These are phyloP conservation scores for Candida ponderosae DNA, from an alignment of 805 yeast species.

Conservation along the genomic window DNA sequence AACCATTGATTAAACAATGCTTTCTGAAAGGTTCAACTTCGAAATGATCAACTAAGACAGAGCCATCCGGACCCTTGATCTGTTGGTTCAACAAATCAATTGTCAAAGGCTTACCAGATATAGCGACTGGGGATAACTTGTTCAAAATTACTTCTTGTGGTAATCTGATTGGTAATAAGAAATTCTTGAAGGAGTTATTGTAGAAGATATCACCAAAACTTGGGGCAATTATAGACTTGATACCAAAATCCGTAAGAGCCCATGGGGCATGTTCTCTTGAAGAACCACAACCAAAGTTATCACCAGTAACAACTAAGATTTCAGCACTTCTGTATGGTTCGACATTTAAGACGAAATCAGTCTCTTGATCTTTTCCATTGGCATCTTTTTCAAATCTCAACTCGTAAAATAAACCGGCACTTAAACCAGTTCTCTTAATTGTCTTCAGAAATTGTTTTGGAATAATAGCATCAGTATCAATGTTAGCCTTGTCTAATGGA, in stretches of 20 bases:
- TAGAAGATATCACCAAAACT: slow-evolving; percentile 97
- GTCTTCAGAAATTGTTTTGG: slow-evolving; percentile 98
- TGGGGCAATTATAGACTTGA: slow-evolving; percentile 92
- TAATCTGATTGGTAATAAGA: slow-evolving; percentile 87
- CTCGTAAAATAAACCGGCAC: slow-evolving; percentile 85
- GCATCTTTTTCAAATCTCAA: slow-evolving; percentile 66
- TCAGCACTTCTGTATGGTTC: slow-evolving; percentile 76
- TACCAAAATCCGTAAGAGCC: slow-evolving; percentile 98
- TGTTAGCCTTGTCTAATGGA: slow-evolving; percentile 89
- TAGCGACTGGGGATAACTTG: slow-evolving; percentile 76
- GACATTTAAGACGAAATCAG: slow-evolving; percentile 88
- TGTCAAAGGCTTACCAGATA: slow-evolving; percentile 56
- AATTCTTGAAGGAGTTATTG: slow-evolving; percentile 95
- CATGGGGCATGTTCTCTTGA: slow-evolving; percentile 99
- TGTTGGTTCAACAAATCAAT: slow-evolving; percentile 85
- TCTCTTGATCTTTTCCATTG: slow-evolving; percentile 65
- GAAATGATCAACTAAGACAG: slow-evolving; percentile 72
- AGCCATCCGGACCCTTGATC: slow-evolving; percentile 58
- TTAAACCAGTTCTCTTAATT: slow-evolving; percentile 92
- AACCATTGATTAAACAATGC: slow-evolving; percentile 89
- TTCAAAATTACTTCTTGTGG: slow-evolving; percentile 65
- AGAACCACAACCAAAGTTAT: slow-evolving; percentile 98
- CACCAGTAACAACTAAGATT: slow-evolving; percentile 87
- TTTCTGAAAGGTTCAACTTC: slow-evolving; percentile 90
- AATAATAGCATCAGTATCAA: slow-evolving; percentile 97